Evolutionary conservation across 352 stramenopile genomes (phyloP), one percentile per base, ranked within the genome.

Genomic region (Phytophthora sp.): DNA sequence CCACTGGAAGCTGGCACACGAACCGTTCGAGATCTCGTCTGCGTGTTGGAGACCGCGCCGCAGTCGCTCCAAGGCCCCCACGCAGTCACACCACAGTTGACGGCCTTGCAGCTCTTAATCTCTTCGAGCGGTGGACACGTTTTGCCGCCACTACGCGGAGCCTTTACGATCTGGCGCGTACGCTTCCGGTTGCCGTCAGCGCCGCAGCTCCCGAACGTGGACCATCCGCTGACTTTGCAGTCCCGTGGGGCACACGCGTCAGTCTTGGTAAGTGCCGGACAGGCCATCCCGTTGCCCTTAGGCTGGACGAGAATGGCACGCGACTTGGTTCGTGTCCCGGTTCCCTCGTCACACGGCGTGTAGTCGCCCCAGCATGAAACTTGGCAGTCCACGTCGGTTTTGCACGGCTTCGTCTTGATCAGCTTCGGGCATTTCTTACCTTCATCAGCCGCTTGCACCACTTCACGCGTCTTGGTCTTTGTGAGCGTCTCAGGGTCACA

Each of bases 141-240:
- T n/a, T 78, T 72, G 24, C 84, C 80, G 11, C 73, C 73, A 3
- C 78, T 67, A 15, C 74, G 71, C 3, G 68, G 52, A 9, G 66
- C 33, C 1, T 30, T 55, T 1, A 64, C 64, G 7, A 88, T 36
- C 1, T 41, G 69, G 4, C 84, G 79, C 18, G 73, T 82, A 18
- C 76, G 81, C 31, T 63, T 82, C 4, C 79, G 76, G 1, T 74
- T 80, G 4, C 70, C 59, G 7, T 49, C 75, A 1, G 66, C 53
- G 4, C 86, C 69, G 39, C 84, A 93, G 2, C 35, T 8, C 0
- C 69, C 78, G 50, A 77, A 90, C 15, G 59, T 47, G 0, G 55
- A 73, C 82, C 84, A 93, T 4, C 80, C 81, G 7, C 63, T 88
- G 0, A 89, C 76, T 35, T 73, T 73, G 55, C 82, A 93, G 50